Evolutionary conservation across 2,329 filamentous ascomycete genomes (phyloP).

Genomic region (Xylaria sp.): DNA sequence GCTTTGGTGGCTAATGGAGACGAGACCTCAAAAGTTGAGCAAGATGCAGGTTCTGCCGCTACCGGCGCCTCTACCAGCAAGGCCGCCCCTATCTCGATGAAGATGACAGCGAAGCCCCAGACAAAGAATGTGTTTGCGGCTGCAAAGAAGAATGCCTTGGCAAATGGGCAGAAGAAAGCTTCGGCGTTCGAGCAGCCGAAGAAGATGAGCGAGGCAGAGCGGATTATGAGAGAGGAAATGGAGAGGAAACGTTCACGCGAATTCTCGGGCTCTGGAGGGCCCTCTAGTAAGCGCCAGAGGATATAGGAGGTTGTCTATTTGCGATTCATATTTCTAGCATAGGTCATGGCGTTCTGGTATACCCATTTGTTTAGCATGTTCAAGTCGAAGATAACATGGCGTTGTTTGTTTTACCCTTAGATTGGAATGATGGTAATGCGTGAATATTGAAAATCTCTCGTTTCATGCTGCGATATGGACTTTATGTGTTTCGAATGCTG

Average conservation of each 20-base stretch:
- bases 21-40: slow-evolving; percentile 12
- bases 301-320: slow-evolving; percentile 36
- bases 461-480: too few species aligned
- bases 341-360: slow-evolving; percentile 36
- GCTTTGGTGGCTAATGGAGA: slow-evolving; percentile 24
- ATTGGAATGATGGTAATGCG: not conserved
- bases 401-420: not conserved
- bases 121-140: slow-evolving; percentile 77
- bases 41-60: slow-evolving; percentile 5
- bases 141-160: slow-evolving; percentile 72
- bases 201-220: slow-evolving; percentile 87
- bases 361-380: slow-evolving; percentile 19
- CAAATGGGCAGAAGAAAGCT: slow-evolving; percentile 65
- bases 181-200: slow-evolving; percentile 66
- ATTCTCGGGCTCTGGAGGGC: slow-evolving; percentile 50
- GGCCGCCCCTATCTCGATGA: slow-evolving; percentile 62
- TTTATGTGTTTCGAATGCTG: too few species aligned
- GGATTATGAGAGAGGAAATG: slow-evolving; percentile 87
- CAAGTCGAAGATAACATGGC: slow-evolving; percentile 17
- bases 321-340: slow-evolving; percentile 28
- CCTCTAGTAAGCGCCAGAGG: slow-evolving; percentile 59
- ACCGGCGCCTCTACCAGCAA: slow-evolving; percentile 38
- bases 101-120: slow-evolving; percentile 68
- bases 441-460: too few species aligned
- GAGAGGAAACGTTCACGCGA: slow-evolving; percentile 69